Base-by-base conservation (phyloP, 371 early-diverging fungal species). In the Zopfochytrium polystomum region DNA sequence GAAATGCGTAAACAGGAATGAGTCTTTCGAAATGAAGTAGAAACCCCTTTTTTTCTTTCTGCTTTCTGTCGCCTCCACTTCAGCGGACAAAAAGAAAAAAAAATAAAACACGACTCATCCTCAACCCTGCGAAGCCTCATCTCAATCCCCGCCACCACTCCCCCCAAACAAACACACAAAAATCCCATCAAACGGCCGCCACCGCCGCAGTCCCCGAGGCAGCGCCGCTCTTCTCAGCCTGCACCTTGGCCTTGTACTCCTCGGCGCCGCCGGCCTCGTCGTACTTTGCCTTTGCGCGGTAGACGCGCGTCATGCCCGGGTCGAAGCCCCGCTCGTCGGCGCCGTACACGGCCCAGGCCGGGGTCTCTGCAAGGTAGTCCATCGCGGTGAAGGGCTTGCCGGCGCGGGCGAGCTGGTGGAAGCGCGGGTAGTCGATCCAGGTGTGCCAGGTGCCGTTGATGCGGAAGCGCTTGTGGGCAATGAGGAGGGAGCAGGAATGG, bases 271-370 rank as follows among this genome's bases (percentile, higher is more conserved):
- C 52, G 18, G 7, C 9, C 18, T 23, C 54, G 25, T 58, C 64
- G 58, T 64, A 58, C 35, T 58, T 64, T 15, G 52, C 48, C 25
- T 66, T 66, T 55, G 87, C 88, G 29, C 89, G 68, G 59, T 88
- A 86, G 65, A 75, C 77, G 31, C 89, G 71, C 26, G 85, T 85
- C 73, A 87, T 87, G 11, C 81, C 74, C 23, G 90, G 90, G 74
- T 89, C 86, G 73, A 90, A 90, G 6, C 90, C 90, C 52, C 78
- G 81, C 57, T 84, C 84, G 23, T 81, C 73, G 58, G 81, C 77
- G n/a, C 89, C 91, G 70, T 81, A 86, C 45, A 87, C 68, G 1
- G 89, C 88, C 90, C 90, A 90, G 0, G 76, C 76, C 6, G 90
- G 90, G 7, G 89, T 89, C 68, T 81, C 80, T 1, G 81, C 83